Evolutionary conservation across 1,284 basidiomycete genomes (phyloP), one percentile per base, ranked within the genome.

Genomic region (Fomitopsis pinicola): DNA sequence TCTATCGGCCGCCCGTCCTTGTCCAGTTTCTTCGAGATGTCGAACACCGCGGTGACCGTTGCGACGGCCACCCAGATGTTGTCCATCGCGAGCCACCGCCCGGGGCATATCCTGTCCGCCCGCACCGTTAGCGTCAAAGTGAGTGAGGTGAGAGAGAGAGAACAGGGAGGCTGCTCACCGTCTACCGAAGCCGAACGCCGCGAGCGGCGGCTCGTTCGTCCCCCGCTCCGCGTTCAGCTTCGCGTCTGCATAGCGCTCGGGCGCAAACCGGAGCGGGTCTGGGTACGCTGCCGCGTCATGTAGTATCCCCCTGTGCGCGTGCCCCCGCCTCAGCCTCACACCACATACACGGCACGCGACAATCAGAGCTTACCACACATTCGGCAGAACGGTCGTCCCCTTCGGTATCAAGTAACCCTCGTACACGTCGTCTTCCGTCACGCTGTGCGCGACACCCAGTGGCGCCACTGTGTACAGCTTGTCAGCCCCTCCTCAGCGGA

Each of bases 1-100:
- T 68, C 62, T n/a, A 73, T 63, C 7, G 63, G 64, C 10, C 63
- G 28, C 9, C 73, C 75, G 8, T 70, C 52, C 36, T 46, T 62
- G 46, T 73, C 70, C 3, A 60, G 44, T 12, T 68, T 63, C 42
- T 72, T 71, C 3, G 62, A 52, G 35, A 76, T 68, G 17, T 73
- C 65, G 63, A 70, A 74, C n/a, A 64, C 62, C 9, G 73, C 69
- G 14, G 75, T 59, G 0, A 70, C 63, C 9, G 67, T 70, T 0
- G 69, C 71, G 22, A 75, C 55, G 1, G 70, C 60, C 44, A 76
- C 64, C 65, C 67, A 76, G n/a, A 76, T 58, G 2, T 68, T 66
- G 17, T 69, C 64, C 33, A 72, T 67, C 1, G 74, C 74, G 30
- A 76, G 61, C 60, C 62, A 68, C 1, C 68, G 63, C 0, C 75